Conservation (phyloP, 805 yeast species). For the Teunomyces aglyptinius region DNA sequence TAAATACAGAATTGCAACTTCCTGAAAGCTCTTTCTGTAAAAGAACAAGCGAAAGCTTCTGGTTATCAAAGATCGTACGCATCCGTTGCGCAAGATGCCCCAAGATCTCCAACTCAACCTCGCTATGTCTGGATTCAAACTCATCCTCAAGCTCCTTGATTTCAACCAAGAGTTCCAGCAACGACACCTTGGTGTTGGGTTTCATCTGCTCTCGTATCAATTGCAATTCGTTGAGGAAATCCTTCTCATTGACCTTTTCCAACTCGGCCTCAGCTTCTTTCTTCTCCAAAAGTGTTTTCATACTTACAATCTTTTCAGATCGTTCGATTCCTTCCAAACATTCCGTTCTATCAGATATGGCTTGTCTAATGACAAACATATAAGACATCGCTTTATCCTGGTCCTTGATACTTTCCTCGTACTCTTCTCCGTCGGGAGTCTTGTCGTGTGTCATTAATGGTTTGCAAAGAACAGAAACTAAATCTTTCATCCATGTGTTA, state of each 20-base stretch:
- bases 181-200: slow-evolving; percentile 28
- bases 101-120: slow-evolving; percentile 19
- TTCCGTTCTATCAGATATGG: slow-evolving; percentile 43
- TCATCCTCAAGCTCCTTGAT: slow-evolving; percentile 27
- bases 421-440: slow-evolving; percentile 71
- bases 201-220: slow-evolving; percentile 21
- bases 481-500: slow-evolving; percentile 49
- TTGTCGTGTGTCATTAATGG: slow-evolving; percentile 49
- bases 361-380: slow-evolving; percentile 51
- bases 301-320: slow-evolving; percentile 15
- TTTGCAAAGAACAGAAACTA: slow-evolving; percentile 43
- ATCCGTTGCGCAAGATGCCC: slow-evolving; percentile 19
- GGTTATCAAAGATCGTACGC: slow-evolving; percentile 38
- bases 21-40: slow-evolving; percentile 50
- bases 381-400: slow-evolving; percentile 70
- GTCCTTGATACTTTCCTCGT: slow-evolving; percentile 65
- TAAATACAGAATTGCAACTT: slow-evolving; percentile 63
- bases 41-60: slow-evolving; percentile 38
- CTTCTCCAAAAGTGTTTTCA: slow-evolving; percentile 19
- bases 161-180: slow-evolving; percentile 32
- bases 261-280: slow-evolving; percentile 21
- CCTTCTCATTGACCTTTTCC: slow-evolving; percentile 23
- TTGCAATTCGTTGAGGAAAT: slow-evolving; percentile 24
- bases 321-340: slow-evolving; percentile 36
- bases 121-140: slow-evolving; percentile 16